Conservation (phyloP, 225 moss, liverwort and hornwort genomes). For the Anthoceros angustus region DNA sequence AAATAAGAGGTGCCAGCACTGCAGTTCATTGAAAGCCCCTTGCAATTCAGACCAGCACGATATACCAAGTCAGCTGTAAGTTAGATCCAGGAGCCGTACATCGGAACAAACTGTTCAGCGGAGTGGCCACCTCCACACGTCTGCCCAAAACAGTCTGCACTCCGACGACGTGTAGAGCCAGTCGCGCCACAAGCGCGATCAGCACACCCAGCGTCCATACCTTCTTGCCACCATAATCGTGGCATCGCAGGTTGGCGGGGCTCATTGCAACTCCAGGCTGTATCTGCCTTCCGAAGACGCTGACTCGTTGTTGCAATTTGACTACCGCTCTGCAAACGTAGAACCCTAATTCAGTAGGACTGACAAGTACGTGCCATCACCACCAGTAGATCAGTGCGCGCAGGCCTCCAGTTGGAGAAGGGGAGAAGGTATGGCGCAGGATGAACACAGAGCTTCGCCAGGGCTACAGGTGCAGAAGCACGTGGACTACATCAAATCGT, state of each 20-base stretch:
- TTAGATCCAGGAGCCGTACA: not conserved
- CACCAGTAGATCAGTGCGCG: no score
- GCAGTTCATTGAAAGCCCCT: not conserved
- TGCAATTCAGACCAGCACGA: not conserved
- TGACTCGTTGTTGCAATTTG: no score
- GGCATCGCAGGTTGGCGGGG: no score
- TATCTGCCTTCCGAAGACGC: no score
- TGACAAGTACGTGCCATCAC: no score
- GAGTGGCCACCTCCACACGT: constrained; percentile 2
- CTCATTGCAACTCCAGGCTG: no score
- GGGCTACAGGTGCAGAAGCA: constrained; percentile 49
- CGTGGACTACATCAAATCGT: constrained; percentile 69
- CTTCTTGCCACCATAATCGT: not conserved
- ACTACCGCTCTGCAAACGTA: no score
- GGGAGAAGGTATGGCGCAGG: not conserved
- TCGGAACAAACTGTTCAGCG: not conserved
- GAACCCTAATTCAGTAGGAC: no score
- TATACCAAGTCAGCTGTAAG: not conserved
- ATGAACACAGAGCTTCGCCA: not conserved
- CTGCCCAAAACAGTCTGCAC: not conserved
- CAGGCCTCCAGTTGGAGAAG: no score
- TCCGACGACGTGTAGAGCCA: not conserved
- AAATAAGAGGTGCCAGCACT: not conserved
- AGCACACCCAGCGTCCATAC: not conserved
- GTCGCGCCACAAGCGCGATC: not conserved